phyloP scores from a whole-genome alignment of 768 basidiomycete genomes.

The Serendipita sp. region DNA sequence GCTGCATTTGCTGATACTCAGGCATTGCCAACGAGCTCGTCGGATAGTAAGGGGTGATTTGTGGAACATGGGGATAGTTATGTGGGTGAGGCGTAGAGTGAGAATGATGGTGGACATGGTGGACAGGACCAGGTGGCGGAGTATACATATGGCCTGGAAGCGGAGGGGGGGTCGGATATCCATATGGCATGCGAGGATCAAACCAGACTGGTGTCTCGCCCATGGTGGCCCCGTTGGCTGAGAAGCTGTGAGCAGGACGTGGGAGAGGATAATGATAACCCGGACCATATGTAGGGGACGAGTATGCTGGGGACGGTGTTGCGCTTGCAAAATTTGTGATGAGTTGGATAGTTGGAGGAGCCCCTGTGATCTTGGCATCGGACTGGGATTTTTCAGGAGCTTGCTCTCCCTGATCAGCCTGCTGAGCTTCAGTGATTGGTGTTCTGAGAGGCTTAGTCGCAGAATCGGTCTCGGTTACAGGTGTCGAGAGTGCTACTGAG shows the following conservation, averaged over 20 bases:
- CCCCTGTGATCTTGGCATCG: too few relatives aligned
- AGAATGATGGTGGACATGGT: slow-evolving; percentile 2
- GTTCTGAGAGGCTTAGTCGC: too few relatives aligned
- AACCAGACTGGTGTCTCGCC: background rate
- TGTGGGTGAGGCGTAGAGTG: background rate
- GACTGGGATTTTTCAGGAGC: too few relatives aligned
- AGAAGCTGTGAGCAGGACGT: background rate
- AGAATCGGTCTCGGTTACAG: too few relatives aligned
- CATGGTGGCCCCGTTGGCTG: background rate
- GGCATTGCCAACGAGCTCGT: background rate
- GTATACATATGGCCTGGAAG: background rate
- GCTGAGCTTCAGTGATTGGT: too few relatives aligned
- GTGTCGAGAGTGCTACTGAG: background rate
- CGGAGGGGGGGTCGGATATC: slow-evolving; percentile 1
- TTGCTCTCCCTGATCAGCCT: too few relatives aligned
- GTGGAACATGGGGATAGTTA: background rate
- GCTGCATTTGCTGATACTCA: background rate
- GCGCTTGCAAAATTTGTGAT: background rate
- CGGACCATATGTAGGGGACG: background rate
- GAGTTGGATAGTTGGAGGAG: background rate
- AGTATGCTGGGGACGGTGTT: slow-evolving; percentile 1
- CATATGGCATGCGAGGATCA: slow-evolving; percentile 6
- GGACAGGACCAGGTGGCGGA: background rate
- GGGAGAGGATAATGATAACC: slow-evolving; percentile 1
- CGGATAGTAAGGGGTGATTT: background rate